These are phyloP conservation scores for Parmelia sp. DNA, from an alignment of 495 filamentous ascomycete species.

Conservation along the genomic window DNA sequence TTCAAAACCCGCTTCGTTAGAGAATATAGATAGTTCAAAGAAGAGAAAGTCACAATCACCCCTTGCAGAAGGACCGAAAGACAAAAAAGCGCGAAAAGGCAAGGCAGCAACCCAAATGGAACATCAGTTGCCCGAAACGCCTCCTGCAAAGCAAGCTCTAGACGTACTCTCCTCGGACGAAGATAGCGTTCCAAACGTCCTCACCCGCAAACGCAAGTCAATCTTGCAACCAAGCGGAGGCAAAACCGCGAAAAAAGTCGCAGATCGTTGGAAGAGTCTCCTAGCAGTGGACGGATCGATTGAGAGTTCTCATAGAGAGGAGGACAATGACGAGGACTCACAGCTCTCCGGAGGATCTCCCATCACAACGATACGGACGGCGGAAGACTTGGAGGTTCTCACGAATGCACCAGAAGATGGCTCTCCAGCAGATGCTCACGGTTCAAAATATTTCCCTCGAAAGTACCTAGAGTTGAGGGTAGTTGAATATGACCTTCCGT, in stretches of 20 bases:
- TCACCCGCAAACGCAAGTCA: conserved; percentile 39
- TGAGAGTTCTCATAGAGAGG: conserved; percentile 35
- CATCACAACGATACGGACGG: conserved; percentile 21
- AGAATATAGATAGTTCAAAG: conserved; percentile 4
- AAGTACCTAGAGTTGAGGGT: conserved; percentile 22
- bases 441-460: conserved; percentile 24
- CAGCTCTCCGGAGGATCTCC: conserved; percentile 17
- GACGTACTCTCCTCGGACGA: conserved; percentile 32
- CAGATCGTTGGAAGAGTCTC: conserved; percentile 30
- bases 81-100: conserved; percentile 26
- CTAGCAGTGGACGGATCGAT: conserved; percentile 30
- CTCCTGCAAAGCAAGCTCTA: conserved; percentile 27
- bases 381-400: conserved; percentile 41
- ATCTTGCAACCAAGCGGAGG: conserved; percentile 46
- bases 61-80: not conserved
- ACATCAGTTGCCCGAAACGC: conserved; percentile 24
- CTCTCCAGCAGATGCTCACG: conserved; percentile 33
- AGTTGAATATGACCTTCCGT: conserved; percentile 32
- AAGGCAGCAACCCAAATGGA: conserved; percentile 14
- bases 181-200: conserved; percentile 25
- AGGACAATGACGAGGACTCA: conserved; percentile 19
- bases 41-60: conserved; percentile 23
- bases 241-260: conserved; percentile 46
- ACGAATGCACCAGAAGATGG: conserved; percentile 41
- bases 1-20: not conserved